A percentile compares a stretch with the other conserved stretches of the same genome.
Conservation (phyloP, 208 protist genomes). For the Sergeia podlipaevii region DNA sequence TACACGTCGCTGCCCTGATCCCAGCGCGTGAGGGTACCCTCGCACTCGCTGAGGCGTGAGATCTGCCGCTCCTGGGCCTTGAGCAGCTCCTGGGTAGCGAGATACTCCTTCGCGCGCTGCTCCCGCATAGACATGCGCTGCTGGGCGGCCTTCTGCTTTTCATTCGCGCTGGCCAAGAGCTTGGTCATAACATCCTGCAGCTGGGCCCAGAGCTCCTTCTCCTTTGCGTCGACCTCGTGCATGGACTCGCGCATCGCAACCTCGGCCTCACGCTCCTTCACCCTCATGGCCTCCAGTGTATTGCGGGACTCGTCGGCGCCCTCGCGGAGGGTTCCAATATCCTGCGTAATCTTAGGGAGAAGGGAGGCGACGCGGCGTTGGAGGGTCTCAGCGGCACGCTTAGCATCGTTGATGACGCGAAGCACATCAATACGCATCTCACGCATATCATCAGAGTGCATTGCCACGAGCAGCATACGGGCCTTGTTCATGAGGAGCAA, state of each 20-base stretch:
- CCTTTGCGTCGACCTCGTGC: constrained; percentile 33
- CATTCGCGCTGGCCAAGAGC: constrained; percentile 30
- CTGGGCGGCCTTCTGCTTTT: constrained; percentile 42
- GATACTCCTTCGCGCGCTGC: constrained; percentile 36
- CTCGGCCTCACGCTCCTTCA: constrained; percentile 33
- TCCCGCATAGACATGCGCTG: constrained; percentile 58
- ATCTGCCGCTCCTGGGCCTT: constrained; percentile 39
- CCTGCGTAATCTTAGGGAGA: constrained; percentile 44
- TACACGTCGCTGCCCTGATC: constrained; percentile 49
- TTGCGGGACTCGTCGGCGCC: constrained; percentile 18
- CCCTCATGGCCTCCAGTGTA: constrained; percentile 27
- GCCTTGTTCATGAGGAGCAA: constrained; percentile 79
- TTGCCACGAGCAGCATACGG: constrained; percentile 53
- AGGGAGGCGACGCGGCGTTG: constrained; percentile 27
- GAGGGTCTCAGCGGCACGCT: constrained; percentile 28
- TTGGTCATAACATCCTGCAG: constrained; percentile 27
- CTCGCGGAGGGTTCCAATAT: constrained; percentile 28
- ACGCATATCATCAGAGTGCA: constrained; percentile 58
- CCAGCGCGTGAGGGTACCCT: constrained; percentile 53
- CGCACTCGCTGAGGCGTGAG: constrained; percentile 41
- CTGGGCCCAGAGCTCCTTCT: constrained; percentile 44
- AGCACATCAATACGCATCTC: constrained; percentile 41
- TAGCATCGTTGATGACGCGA: constrained; percentile 51
- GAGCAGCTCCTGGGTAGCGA: constrained; percentile 30
- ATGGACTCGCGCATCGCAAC: constrained; percentile 17